Percentiles rank a stretch among this genome's conserved stretches.
Evolutionary conservation across 2,329 filamentous ascomycete genomes (phyloP).

Genomic region (Pseudogymnoascus sp.): DNA sequence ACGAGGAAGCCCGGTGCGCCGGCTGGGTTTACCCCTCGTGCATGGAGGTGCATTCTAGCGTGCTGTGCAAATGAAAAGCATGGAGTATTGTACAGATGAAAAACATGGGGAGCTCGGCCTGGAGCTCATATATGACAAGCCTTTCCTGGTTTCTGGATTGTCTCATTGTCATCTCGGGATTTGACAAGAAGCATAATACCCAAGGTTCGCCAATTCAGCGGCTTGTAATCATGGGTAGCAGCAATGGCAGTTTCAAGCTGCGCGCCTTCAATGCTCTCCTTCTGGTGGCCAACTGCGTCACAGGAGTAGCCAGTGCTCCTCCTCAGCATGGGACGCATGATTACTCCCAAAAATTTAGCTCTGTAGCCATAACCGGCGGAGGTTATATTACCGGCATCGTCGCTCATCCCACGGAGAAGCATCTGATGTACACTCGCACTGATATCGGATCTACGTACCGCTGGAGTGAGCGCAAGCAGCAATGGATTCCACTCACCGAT

Average conservation of each 20-base stretch:
- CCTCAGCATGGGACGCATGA: conserved; percentile 1
- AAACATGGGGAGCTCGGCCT: background rate
- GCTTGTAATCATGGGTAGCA: background rate
- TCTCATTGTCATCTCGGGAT: background rate
- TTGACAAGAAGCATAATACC: background rate
- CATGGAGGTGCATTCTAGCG: background rate
- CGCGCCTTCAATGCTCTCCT: background rate
- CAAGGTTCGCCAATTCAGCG: background rate
- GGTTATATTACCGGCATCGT: conserved; percentile 15
- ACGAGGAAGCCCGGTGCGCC: background rate
- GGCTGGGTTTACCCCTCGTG: background rate
- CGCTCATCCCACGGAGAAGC: conserved; percentile 13
- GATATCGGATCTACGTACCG: conserved; percentile 15
- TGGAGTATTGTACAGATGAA: background rate
- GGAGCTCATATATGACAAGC: background rate
- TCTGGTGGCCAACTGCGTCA: background rate
- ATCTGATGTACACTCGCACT: conserved; percentile 14
- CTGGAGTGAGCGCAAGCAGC: conserved; percentile 9
- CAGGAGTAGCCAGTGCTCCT: background rate
- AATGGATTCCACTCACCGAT: conserved; percentile 16
- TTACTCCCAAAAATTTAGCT: conserved; percentile 11
- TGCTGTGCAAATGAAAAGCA: background rate
- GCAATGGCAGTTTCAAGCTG: background rate
- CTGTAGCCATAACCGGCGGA: conserved; percentile 14
- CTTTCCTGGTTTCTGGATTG: background rate